phyloP scores from a whole-genome alignment of 2,329 filamentous ascomycete genomes.

The Ceratocystis cubensis region DNA sequence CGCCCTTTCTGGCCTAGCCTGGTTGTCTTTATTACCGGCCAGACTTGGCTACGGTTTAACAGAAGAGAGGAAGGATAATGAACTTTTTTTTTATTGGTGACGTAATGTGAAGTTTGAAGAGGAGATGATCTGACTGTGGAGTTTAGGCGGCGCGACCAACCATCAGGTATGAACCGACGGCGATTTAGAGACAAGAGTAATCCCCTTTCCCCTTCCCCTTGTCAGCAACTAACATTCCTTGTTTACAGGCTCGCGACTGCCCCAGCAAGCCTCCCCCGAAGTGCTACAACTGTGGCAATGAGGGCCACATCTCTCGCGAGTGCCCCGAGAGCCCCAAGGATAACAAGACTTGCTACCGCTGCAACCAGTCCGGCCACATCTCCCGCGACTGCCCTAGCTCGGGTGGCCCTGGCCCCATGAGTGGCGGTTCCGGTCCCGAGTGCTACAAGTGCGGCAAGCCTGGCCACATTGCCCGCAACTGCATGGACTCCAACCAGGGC shows the following conservation, averaged over 20 bases:
- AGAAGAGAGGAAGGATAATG: not conserved
- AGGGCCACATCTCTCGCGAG: slow-evolving; percentile 80
- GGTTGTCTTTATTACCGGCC: not conserved
- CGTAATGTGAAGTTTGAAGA: slow-evolving; percentile 18
- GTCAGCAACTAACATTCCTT: slow-evolving; percentile 22
- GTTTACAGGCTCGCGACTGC: slow-evolving; percentile 62
- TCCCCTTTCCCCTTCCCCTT: slow-evolving; percentile 5
- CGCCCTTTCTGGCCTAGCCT: not conserved
- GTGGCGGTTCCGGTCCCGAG: slow-evolving; percentile 46
- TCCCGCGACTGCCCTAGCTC: slow-evolving; percentile 68
- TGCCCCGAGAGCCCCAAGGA: slow-evolving; percentile 84
- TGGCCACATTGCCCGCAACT: slow-evolving; percentile 92
- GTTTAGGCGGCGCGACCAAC: slow-evolving; percentile 55
- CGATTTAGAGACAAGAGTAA: slow-evolving; percentile 21
- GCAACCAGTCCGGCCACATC: slow-evolving; percentile 76
- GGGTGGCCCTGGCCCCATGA: slow-evolving; percentile 36
- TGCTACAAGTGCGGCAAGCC: slow-evolving; percentile 98
- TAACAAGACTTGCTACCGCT: slow-evolving; percentile 64
- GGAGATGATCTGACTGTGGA: slow-evolving; percentile 23
- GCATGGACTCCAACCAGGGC: slow-evolving; percentile 51
- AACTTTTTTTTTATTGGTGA: slow-evolving; percentile 9
- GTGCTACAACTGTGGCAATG: slow-evolving; percentile 71
- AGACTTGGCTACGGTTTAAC: not conserved
- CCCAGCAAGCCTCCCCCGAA: slow-evolving; percentile 72
- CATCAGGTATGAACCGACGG: slow-evolving; percentile 52